Conservation (phyloP, 176 grass and related monocot genomes). For the Pontederia paniculata region DNA sequence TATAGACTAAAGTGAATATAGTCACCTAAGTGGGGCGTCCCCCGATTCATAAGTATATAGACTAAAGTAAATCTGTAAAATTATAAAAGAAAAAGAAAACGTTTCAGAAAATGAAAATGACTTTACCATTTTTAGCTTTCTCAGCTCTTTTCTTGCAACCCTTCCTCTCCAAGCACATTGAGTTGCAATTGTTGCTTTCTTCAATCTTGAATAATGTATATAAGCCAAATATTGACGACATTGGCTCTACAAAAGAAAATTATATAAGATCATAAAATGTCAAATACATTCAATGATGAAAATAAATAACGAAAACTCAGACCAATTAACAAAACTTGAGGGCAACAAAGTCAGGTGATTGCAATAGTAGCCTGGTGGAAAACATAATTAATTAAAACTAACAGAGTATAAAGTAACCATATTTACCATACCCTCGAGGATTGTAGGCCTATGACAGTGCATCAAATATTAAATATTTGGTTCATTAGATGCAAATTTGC, state of each 20-base stretch:
- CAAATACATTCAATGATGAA: not conserved
- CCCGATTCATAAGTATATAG: not conserved
- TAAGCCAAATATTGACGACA: conserved; percentile 70
- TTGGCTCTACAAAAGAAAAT: conserved; percentile 51
- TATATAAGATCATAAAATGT: conserved; percentile 10
- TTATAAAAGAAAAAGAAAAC: not conserved
- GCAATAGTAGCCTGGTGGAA: not conserved
- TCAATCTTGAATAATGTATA: conserved; percentile 69
- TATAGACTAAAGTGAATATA: not conserved
- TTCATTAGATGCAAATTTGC: too few species aligned
- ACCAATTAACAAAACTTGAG: not conserved
- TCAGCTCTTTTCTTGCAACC: conserved; percentile 82
- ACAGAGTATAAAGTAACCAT: too few species aligned
- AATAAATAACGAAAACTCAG: not conserved
- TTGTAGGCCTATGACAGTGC: not conserved
- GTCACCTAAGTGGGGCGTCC: not conserved
- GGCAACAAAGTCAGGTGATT: not conserved
- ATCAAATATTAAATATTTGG: not conserved
- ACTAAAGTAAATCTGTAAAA: not conserved
- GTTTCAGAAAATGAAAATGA: not conserved
- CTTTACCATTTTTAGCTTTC: conserved; percentile 81
- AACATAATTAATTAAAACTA: not conserved
- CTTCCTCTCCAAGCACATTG: conserved; percentile 97
- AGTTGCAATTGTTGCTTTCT: conserved; percentile 79
- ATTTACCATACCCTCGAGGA: not conserved